These are phyloP conservation scores for Phytophthora capsici DNA, from an alignment of 352 stramenopile species.

Conservation along the genomic window DNA sequence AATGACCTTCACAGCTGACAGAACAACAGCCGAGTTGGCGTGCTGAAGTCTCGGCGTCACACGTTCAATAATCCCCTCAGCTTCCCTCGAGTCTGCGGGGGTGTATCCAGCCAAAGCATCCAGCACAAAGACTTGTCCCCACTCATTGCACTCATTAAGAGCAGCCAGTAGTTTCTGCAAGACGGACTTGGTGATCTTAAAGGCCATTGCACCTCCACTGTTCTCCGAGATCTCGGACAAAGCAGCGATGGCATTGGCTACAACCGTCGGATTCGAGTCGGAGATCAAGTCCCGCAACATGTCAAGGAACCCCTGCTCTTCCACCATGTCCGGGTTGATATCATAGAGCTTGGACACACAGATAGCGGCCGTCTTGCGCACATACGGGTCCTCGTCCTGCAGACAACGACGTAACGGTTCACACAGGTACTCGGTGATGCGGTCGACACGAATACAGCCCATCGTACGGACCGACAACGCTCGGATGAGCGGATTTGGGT, in stretches of 20 bases:
- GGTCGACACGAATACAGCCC: conserved; percentile 99
- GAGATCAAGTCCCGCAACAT: conserved; percentile 98
- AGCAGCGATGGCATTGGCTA: conserved; percentile 99
- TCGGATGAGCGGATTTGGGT: conserved; percentile 95
- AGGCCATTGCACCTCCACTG: conserved; percentile 77
- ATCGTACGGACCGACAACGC: conserved; percentile 99
- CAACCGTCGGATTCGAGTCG: conserved; percentile 98
- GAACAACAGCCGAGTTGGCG: conserved; percentile 98
- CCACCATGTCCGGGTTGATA: conserved; percentile 97
- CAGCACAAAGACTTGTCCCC: conserved; percentile 99
- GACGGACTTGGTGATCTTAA: conserved; percentile 96
- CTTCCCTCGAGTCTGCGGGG: conserved; percentile 95
- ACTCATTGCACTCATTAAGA: conserved; percentile 99
- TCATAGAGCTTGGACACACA: conserved; percentile 99
- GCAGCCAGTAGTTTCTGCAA: conserved; percentile 98
- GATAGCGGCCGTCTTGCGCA: conserved; percentile 99
- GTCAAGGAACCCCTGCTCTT: conserved; percentile 96
- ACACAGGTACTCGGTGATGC: conserved; percentile 99
- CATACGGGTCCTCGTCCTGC: conserved; percentile 97
- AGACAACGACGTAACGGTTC: conserved; percentile 96
- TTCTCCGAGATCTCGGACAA: conserved; percentile 98
- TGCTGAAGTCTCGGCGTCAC: conserved; percentile 98
- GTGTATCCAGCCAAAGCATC: conserved; percentile 96
- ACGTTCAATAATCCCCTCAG: conserved; percentile 98
- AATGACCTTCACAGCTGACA: conserved; percentile 98